Base-by-base conservation (phyloP, 495 filamentous ascomycete species). In the Aspergillus kassunensis region DNA sequence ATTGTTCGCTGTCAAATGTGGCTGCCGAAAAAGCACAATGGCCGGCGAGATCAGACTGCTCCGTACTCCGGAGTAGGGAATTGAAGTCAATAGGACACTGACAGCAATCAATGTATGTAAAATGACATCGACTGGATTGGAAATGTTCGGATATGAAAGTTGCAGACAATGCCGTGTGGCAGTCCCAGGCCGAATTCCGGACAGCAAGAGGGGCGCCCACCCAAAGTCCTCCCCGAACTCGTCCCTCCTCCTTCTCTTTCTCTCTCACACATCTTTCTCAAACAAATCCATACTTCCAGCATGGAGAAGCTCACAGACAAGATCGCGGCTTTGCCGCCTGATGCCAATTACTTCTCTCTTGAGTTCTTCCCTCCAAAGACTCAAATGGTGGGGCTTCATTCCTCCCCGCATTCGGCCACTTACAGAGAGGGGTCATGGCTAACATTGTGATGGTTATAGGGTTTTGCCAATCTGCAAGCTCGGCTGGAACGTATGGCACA, bases 321-420 rank as follows among this genome's bases (percentile, higher is more conserved):
- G 80, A 91, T 97, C 62, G 88, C 88, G 69, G 89, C 90, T 55
- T 72, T 98, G 72, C 88, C 89, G 65, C 79, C 85, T 31, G 82
- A 87, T 68, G 79, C 80, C 45, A 83, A 82, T 60, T 98, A 92
- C 76, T 92, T 96, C 73, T 97, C 95, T 27, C 85, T 97, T 58
- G 95, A 98, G 75, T 98, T 98, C 81, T 97, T 98, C 71, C 93
- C 93, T 48, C 95, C 95, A 45, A 97, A 96, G 72, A 98, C 93
- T 19, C 73, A 82, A 50, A 95, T 92, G 86, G 91, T 86, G 68
- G 66, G 70, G 67, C 65, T 48, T 52, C 27, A 33, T 36, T 44
- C 57, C 63, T 59, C 62, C 65, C 63, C 58, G 53, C 53, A 56
- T 45, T 46, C 40, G 20, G 30, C 31, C 24, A 39, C 6, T 51